phyloP scores from a whole-genome alignment of 208 protist species.

The Lotmaria passim region DNA sequence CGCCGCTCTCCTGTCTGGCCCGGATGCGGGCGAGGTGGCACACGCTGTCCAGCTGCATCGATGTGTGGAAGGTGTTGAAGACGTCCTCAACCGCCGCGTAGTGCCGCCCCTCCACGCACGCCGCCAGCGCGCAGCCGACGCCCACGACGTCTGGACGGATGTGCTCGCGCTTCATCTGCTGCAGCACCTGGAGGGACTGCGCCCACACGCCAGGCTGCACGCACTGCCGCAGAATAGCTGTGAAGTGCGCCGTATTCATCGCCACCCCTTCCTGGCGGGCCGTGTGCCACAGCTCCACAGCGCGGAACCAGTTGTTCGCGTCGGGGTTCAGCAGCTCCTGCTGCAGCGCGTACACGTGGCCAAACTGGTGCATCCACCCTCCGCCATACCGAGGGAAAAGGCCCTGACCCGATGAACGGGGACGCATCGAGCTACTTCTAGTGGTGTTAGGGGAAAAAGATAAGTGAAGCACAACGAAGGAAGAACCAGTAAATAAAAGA shows the following conservation, averaged over 20 bases:
- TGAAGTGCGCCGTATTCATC: constrained; percentile 75
- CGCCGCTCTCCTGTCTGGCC: constrained; percentile 44
- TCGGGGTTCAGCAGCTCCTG: constrained; percentile 79
- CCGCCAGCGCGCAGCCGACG: constrained; percentile 65
- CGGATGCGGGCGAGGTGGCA: constrained; percentile 82
- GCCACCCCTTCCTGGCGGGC: constrained; percentile 83
- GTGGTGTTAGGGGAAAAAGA: too few relatives aligned
- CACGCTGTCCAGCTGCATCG: constrained; percentile 79
- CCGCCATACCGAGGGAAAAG: constrained; percentile 83
- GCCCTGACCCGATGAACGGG: constrained; percentile 63
- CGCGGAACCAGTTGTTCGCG: constrained; percentile 81
- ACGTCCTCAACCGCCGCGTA: constrained; percentile 52
- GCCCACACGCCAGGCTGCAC: constrained; percentile 72
- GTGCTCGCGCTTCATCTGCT: constrained; percentile 70
- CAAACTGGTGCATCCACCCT: constrained; percentile 92
- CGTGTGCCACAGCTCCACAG: constrained; percentile 84
- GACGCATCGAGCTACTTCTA: constrained; percentile 48
- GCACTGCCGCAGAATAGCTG: constrained; percentile 81
- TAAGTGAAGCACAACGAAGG: too few relatives aligned
- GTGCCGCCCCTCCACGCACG: constrained; percentile 57
- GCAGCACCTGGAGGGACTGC: constrained; percentile 55
- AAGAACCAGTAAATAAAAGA: constrained; percentile 3
- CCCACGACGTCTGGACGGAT: constrained; percentile 74
- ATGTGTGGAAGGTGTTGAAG: constrained; percentile 50
- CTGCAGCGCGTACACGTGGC: constrained; percentile 88